phyloP scores from a whole-genome alignment of 2,329 filamentous ascomycete genomes.

The Arthrobotrys pseudoclavata region DNA sequence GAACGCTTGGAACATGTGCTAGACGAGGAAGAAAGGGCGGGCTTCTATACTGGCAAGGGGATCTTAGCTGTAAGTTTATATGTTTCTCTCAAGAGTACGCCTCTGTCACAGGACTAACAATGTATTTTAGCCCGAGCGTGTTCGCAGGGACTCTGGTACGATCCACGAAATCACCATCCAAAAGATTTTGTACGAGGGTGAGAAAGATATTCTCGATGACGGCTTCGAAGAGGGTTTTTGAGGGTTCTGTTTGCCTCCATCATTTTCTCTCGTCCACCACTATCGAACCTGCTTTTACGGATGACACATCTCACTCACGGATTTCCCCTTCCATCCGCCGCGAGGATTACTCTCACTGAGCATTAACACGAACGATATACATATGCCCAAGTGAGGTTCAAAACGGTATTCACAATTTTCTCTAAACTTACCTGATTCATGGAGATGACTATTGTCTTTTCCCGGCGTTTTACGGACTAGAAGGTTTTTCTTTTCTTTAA shows the following conservation, averaged over 20 bases:
- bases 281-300: not conserved
- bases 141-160: conserved; percentile 23
- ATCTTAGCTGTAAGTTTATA: conserved; percentile 48
- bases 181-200: conserved; percentile 52
- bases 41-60: conserved; percentile 34
- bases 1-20: conserved; percentile 26
- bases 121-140: conserved; percentile 44
- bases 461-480: conserved; percentile 2
- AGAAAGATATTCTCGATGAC: conserved; percentile 50
- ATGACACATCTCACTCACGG: not conserved
- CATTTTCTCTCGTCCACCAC: not conserved
- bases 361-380: not conserved
- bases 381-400: not conserved
- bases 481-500: not conserved
- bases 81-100: not conserved
- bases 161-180: conserved; percentile 55
- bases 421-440: not conserved
- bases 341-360: not conserved
- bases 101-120: conserved; percentile 5
- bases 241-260: not conserved
- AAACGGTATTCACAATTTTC: not conserved
- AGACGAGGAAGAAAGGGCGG: conserved; percentile 28
- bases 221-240: conserved; percentile 25
- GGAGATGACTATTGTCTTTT: not conserved
- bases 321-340: not conserved